Base-by-base conservation (phyloP, 257 asterid species). In the Paulownia fortunei region DNA sequence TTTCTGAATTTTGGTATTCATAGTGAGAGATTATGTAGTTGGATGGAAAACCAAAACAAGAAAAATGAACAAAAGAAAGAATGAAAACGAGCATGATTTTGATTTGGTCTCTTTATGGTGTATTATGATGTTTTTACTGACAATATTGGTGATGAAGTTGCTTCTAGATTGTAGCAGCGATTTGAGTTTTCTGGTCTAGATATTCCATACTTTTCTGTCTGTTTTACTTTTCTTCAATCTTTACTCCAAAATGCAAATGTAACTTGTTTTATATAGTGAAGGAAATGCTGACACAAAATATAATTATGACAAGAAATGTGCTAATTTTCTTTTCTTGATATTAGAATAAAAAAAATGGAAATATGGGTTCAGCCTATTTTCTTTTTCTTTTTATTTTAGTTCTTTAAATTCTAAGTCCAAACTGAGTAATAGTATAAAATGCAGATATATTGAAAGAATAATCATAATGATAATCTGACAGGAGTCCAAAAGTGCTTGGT, bases 91-190 rank as follows among this genome's bases (percentile, higher is more conserved):
- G 26, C 74, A 65, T 52, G 69, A 13, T 54, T 66, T 54, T 76
- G 30, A 4, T 52, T 51, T 19, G 2, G 58, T 16, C 21, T 36
- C 16, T 67, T 54, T 3, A 71, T 61, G 34, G 15, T 73, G 69
- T 13, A 3, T 13, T 66, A 10, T 32, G 44, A 65, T 65, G 70
- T 64, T 73, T 51, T n/a, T 7, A 19, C 44, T 32, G 21, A 9
- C 46, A 51, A 16, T 54, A 30, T 58, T 56, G 60, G 74, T 44
- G 27, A 55, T 72, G 70, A 52, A 62, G 73, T 30, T 78, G 64
- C 24, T 37, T 44, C 52, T 59, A 56, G 52, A 77, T 55, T 55
- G 67, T 36, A 76, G 36, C 27, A 64, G 36, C 63, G 2, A 7
- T 49, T 18, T 71, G 32, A 18, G 47, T 52, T 51, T 42, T 19